Evolutionary conservation across 192 early-diverging fungal species (phyloP).

Genomic region (Rhizoclosmatium sp.): DNA sequence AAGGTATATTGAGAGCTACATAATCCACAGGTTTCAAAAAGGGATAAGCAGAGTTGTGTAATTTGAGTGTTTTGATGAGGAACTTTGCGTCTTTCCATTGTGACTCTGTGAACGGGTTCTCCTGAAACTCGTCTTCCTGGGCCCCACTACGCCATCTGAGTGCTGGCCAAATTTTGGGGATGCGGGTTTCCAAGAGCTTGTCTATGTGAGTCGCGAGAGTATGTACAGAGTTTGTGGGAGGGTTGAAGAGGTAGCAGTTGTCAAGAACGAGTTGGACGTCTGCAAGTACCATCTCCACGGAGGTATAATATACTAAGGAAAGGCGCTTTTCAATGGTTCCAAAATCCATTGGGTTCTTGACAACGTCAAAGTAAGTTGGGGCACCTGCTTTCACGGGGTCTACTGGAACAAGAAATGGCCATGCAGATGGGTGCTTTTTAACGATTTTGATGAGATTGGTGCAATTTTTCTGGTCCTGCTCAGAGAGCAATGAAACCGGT

Average conservation of each 20-base stretch:
- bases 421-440: constrained; percentile 60
- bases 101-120: background rate
- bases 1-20: constrained; percentile 82
- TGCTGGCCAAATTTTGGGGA: constrained; percentile 39
- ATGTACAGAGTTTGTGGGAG: constrained; percentile 56
- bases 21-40: constrained; percentile 85
- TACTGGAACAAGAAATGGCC: constrained; percentile 83
- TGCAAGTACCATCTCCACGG: constrained; percentile 48
- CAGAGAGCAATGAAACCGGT: background rate
- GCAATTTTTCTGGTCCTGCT: background rate
- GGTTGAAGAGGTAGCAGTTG: constrained; percentile 76
- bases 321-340: constrained; percentile 79
- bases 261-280: constrained; percentile 60
- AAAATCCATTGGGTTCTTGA: constrained; percentile 85
- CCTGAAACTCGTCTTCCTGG: background rate
- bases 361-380: constrained; percentile 73
- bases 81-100: background rate
- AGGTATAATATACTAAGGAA: constrained; percentile 63
- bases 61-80: background rate
- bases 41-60: constrained; percentile 37
- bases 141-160: constrained; percentile 3
- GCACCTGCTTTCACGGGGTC: constrained; percentile 73
- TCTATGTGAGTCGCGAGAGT: constrained; percentile 37
- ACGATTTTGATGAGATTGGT: background rate
- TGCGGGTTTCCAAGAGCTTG: constrained; percentile 33